phyloP scores from a whole-genome alignment of 1,284 basidiomycete genomes.

The Agaricales sp. region DNA sequence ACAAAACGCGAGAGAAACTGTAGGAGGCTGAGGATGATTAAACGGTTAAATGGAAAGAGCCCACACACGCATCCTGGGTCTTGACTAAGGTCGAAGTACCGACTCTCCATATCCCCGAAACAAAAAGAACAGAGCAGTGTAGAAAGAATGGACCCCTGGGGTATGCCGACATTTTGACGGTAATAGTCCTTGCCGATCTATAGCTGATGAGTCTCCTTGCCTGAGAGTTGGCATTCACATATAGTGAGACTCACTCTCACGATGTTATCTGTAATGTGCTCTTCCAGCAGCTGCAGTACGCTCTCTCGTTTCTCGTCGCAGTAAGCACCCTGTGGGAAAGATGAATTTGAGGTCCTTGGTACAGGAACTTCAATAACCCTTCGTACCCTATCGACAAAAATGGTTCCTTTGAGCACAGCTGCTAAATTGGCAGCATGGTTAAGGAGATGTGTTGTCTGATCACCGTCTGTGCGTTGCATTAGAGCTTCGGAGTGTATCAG shows the following conservation, averaged over 20 bases:
- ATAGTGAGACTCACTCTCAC: constrained; percentile 53
- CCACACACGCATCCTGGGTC: constrained; percentile 47
- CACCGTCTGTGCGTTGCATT: constrained; percentile 38
- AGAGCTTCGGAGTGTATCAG: neutral
- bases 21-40: constrained; percentile 1
- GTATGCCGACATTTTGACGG: constrained; percentile 85
- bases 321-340: constrained; percentile 44
- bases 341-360: constrained; percentile 1
- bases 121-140: constrained; percentile 88
- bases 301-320: constrained; percentile 43
- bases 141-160: constrained; percentile 91
- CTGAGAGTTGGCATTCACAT: constrained; percentile 1
- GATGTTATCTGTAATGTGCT: constrained; percentile 87
- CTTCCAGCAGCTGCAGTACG: constrained; percentile 67
- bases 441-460: constrained; percentile 55
- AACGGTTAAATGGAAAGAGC: constrained; percentile 2
- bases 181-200: constrained; percentile 75
- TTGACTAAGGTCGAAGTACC: constrained; percentile 46
- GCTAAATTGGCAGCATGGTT: constrained; percentile 61
- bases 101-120: constrained; percentile 83
- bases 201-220: neutral
- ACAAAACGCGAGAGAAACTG: constrained; percentile 79
- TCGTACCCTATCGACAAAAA: constrained; percentile 78
- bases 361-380: neutral
- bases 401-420: constrained; percentile 55